phyloP scores from a whole-genome alignment of 495 filamentous ascomycete genomes.

The Aspergillus olivimuriae region DNA sequence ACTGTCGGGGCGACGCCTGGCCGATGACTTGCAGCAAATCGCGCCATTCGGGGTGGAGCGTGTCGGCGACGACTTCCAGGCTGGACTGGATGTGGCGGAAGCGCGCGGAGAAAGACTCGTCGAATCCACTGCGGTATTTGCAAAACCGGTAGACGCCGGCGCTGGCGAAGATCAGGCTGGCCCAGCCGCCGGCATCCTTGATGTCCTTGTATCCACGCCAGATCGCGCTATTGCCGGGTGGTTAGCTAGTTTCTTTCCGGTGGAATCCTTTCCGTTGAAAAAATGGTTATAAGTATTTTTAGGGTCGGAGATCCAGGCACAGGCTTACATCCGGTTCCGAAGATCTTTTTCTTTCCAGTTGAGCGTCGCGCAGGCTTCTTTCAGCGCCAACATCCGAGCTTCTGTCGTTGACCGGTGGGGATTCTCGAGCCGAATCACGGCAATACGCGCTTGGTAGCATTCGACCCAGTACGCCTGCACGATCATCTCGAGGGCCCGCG shows the following conservation, averaged over 20 bases:
- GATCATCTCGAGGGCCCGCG: conserved; percentile 20
- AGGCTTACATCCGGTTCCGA: conserved; percentile 14
- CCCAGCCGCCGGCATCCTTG: conserved; percentile 19
- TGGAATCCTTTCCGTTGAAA: too few relatives aligned
- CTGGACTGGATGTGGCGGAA: conserved; percentile 10
- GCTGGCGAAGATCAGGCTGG: conserved; percentile 16
- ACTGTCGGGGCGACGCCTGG: conserved; percentile 5
- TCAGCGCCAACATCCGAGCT: conserved; percentile 15
- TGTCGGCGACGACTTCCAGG: conserved; percentile 17
- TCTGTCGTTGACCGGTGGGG: conserved; percentile 11
- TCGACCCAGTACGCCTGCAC: conserved; percentile 21
- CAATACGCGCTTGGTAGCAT: conserved; percentile 15
- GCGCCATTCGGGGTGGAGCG: conserved; percentile 17
- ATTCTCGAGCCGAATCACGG: conserved; percentile 13
- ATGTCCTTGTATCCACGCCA: conserved; percentile 23
- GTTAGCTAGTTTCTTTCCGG: too few relatives aligned
- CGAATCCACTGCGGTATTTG: conserved; percentile 18
- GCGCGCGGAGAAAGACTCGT: conserved; percentile 8
- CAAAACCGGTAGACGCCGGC: conserved; percentile 17
- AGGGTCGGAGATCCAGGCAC: background rate
- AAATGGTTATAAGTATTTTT: too few relatives aligned
- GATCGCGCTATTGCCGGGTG: too few relatives aligned
- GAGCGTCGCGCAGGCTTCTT: conserved; percentile 14
- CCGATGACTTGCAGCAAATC: conserved; percentile 12
- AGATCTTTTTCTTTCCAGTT: conserved; percentile 20